These are phyloP conservation scores for Penicillium pancosmium DNA, from an alignment of 495 filamentous ascomycete species.

Conservation along the genomic window DNA sequence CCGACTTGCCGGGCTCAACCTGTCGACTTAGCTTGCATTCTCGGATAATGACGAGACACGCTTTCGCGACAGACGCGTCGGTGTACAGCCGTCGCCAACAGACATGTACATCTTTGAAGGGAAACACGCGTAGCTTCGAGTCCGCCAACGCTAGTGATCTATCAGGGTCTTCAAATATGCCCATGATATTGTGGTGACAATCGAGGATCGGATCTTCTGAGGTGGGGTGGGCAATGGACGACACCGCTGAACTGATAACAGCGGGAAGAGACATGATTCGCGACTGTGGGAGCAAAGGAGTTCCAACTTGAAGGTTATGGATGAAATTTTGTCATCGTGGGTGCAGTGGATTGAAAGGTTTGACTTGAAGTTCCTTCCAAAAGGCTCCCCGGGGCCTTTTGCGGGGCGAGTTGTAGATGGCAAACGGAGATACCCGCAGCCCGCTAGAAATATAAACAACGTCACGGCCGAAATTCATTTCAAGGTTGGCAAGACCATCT, in stretches of 20 bases:
- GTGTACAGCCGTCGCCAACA: constrained; percentile 81
- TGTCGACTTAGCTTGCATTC: constrained; percentile 20
- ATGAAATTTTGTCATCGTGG: neutral
- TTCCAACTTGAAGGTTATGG: neutral
- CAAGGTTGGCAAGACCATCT: too few relatives aligned
- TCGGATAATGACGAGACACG: constrained; percentile 42
- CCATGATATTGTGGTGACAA: constrained; percentile 29
- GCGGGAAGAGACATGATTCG: constrained; percentile 16
- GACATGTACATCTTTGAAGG: constrained; percentile 71
- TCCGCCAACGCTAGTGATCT: constrained; percentile 49
- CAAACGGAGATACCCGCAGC: neutral
- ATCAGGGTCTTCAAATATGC: constrained; percentile 29
- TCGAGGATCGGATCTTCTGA: constrained; percentile 47
- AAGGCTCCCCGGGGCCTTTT: neutral
- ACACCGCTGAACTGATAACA: constrained; percentile 27
- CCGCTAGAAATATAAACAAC: too few relatives aligned
- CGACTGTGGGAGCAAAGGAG: neutral
- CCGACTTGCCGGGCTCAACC: neutral
- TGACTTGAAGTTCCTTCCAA: neutral
- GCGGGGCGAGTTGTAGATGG: neutral
- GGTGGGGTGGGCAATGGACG: constrained; percentile 32
- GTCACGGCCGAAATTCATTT: too few relatives aligned
- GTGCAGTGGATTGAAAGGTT: neutral
- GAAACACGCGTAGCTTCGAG: constrained; percentile 71
- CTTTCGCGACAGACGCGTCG: constrained; percentile 72